Conservation (phyloP, 192 early-diverging fungal species). For the Coemansia asiatica region DNA sequence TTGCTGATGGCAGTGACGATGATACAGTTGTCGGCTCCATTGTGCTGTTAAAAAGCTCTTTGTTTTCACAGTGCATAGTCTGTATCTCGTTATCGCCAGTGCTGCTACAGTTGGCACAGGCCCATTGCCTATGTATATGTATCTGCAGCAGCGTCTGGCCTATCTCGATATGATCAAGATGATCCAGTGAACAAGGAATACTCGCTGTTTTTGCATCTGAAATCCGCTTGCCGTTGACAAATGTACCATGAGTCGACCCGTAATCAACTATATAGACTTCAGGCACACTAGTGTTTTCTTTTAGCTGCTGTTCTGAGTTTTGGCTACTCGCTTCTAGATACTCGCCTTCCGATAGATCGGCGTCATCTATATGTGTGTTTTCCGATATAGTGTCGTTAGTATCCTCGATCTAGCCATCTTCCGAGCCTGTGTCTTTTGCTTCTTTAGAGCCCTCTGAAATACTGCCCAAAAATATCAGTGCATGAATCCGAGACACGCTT, state of each 20-base stretch:
- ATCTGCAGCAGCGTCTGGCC: slow-evolving; percentile 63
- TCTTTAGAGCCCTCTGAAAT: no score
- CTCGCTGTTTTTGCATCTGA: slow-evolving; percentile 65
- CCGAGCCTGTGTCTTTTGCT: slow-evolving; percentile 17
- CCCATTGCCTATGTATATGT: slow-evolving; percentile 65
- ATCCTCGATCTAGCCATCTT: slow-evolving; percentile 42
- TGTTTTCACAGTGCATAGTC: neutral
- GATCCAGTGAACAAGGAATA: slow-evolving; percentile 57
- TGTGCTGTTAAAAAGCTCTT: neutral
- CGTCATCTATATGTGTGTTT: neutral
- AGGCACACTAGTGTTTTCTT: neutral
- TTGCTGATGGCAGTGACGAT: neutral
- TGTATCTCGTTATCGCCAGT: slow-evolving; percentile 56
- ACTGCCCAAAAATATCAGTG: slow-evolving; percentile 47
- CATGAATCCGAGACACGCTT: slow-evolving; percentile 65
- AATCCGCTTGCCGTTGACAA: slow-evolving; percentile 65
- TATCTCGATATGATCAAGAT: slow-evolving; percentile 60
- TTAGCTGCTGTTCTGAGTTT: neutral
- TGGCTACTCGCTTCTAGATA: neutral
- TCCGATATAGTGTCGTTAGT: neutral
- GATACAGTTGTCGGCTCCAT: neutral
- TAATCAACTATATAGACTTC: slow-evolving; percentile 57
- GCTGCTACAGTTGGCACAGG: slow-evolving; percentile 63
- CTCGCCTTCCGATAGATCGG: slow-evolving; percentile 30
- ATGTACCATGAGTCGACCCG: slow-evolving; percentile 78